A percentile compares a stretch with the other conserved stretches of the same genome.
Evolutionary conservation across 805 yeast genomes (phyloP).

Genomic region (Wickerhamiella azymoides): DNA sequence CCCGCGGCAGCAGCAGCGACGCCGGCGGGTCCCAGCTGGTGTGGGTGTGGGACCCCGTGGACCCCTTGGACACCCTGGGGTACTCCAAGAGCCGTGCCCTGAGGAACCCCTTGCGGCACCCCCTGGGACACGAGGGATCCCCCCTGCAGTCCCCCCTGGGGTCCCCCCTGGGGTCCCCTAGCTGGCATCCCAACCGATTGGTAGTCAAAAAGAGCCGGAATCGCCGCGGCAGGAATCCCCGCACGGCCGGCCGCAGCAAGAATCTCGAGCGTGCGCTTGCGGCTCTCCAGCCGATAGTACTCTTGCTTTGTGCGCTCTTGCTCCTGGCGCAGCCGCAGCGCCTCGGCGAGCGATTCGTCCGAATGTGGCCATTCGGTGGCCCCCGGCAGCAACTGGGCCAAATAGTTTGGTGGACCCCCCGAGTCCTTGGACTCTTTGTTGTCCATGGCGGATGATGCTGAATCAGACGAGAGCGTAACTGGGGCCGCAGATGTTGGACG

Average conservation of each 20-base stretch:
- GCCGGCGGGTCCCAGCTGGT: conserved; percentile 11
- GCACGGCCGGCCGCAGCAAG: conserved; percentile 45
- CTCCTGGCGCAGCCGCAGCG: conserved; percentile 47
- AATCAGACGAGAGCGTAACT: background rate
- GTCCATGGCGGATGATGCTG: background rate
- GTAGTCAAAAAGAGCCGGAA: conserved; percentile 43
- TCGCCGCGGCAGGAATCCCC: conserved; percentile 49
- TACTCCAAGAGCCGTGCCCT: background rate
- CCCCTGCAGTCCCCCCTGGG: conserved; percentile 11
- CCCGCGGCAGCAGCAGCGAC: conserved; percentile 14
- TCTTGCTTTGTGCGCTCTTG: conserved; percentile 79
- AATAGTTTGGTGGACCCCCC: background rate
- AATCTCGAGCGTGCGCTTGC: conserved; percentile 46
- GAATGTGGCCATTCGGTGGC: conserved; percentile 40
- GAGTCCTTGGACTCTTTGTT: background rate
- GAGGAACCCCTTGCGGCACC: conserved; percentile 4
- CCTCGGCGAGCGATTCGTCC: conserved; percentile 43
- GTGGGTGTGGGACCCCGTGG: conserved; percentile 1
- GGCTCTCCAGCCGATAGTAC: conserved; percentile 49
- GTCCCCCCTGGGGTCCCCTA: background rate
- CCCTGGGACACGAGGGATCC: conserved; percentile 10
- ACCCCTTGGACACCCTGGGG: too few species aligned
- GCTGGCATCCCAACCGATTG: background rate
- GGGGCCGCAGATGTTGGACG: background rate
- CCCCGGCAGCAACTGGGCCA: conserved; percentile 34